These are phyloP conservation scores for Aspergillus alliaceus DNA, from an alignment of 2,329 filamentous ascomycete species.

Conservation along the genomic window DNA sequence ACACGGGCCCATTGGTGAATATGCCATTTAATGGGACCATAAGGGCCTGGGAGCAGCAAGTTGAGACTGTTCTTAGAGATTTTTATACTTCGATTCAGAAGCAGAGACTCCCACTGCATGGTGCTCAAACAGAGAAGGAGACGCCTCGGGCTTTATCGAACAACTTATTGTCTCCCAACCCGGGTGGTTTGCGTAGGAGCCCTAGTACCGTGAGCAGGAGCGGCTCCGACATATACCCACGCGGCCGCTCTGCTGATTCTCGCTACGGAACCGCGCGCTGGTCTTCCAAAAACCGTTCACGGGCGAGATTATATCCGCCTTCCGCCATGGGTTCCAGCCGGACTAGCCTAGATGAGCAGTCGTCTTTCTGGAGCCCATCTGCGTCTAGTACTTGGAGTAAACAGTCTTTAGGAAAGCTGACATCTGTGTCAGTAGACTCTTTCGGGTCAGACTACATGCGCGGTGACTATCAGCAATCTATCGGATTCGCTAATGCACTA, in stretches of 20 bases:
- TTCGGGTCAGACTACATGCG: slow-evolving; percentile 74
- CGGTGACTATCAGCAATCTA: slow-evolving; percentile 89
- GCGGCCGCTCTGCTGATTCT: slow-evolving; percentile 70
- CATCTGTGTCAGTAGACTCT: slow-evolving; percentile 89
- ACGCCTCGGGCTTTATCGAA: slow-evolving; percentile 46
- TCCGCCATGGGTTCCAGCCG: slow-evolving; percentile 86
- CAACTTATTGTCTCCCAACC: slow-evolving; percentile 68
- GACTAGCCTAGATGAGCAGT: slow-evolving; percentile 89
- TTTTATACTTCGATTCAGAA: slow-evolving; percentile 89
- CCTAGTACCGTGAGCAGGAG: slow-evolving; percentile 92
- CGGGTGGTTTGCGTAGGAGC: slow-evolving; percentile 73
- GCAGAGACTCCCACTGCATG: slow-evolving; percentile 82
- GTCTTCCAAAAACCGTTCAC: slow-evolving; percentile 81
- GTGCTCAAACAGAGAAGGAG: slow-evolving; percentile 55
- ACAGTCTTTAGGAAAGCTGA: slow-evolving; percentile 85
- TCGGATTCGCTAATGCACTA: slow-evolving; percentile 94
- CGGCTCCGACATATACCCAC: slow-evolving; percentile 73
- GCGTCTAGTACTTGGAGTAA: slow-evolving; percentile 94
- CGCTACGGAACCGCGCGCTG: slow-evolving; percentile 68
- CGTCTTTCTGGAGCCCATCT: slow-evolving; percentile 88
- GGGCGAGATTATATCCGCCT: slow-evolving; percentile 71
- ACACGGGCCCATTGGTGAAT: slow-evolving; percentile 71
- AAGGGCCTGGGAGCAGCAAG: slow-evolving; percentile 81
- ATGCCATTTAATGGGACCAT: slow-evolving; percentile 71
- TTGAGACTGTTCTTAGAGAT: slow-evolving; percentile 87